Base-by-base conservation (phyloP, 2,329 filamentous ascomycete genomes). In the Trichoderma citrinoviride region DNA sequence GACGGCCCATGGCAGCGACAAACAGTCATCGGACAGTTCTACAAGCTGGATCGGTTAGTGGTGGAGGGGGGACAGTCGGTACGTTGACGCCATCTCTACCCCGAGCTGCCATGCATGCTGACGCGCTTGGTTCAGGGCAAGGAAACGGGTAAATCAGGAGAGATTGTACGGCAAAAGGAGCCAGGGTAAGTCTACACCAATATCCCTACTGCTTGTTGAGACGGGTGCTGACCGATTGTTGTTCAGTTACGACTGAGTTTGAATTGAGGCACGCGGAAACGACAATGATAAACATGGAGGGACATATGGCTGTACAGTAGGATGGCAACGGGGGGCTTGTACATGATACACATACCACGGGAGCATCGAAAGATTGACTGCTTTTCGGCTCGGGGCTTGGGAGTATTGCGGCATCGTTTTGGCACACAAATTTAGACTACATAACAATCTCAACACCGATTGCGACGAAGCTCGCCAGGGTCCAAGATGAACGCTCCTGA, bases 11-110 rank as follows among this genome's bases (percentile, higher is more conserved):
- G 49, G 52, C 60, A 98, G 95, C 89, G 95, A 76, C 95, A 98
- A 90, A 96, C 94, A 12, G 85, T 95, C 57, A 87, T 99, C 74
- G 96, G 93, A 75, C 91, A 96, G 76, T 98, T 98, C 80, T 98
- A 92, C 81, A 91, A 97, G 79, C 78, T 96, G 68, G 93, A 98
- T 75, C 85, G 88, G 74, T 84, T 99, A 78, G 95, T 99, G 15
- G 91, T 99, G 0, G 95, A 99, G 78, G 91, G 91, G 19, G 90
- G 91, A 66, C 89, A 92, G 77, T 87, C 90, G 72, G 90, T 92
- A 84, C 47, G 69, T 37, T 7, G 10, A 14, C 7, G 3, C 19
- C n/a, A 23, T 3, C 21, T 21, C 12, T 7, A 2, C 5, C 14
- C 17, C 29, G n/a, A 7, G 19, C 17, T 27, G n/a, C 12, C 23